These are phyloP conservation scores for Paecilomyces formosus DNA, from an alignment of 2,329 filamentous ascomycete genomes.

Conservation along the genomic window DNA sequence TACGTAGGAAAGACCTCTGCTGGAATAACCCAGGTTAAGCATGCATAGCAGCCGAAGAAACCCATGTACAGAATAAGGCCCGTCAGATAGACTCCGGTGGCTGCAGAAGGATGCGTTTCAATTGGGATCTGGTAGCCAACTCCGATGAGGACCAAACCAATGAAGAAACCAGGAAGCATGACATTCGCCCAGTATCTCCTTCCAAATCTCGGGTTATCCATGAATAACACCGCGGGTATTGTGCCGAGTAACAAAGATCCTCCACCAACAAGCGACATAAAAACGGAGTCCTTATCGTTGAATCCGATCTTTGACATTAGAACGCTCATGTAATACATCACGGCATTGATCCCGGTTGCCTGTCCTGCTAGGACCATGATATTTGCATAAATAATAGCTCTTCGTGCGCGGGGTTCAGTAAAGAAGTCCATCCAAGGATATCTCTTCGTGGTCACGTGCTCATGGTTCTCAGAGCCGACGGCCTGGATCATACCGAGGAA, in stretches of 20 bases:
- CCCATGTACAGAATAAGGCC: conserved; percentile 56
- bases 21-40: conserved; percentile 59
- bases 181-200: conserved; percentile 67
- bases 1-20: conserved; percentile 67
- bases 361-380: conserved; percentile 65
- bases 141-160: conserved; percentile 61
- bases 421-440: conserved; percentile 69
- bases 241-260: conserved; percentile 60
- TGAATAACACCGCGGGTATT: conserved; percentile 60
- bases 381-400: conserved; percentile 60
- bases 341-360: conserved; percentile 62
- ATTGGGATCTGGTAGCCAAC: conserved; percentile 52
- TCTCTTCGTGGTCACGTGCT: conserved; percentile 46
- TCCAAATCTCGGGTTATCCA: conserved; percentile 58
- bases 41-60: conserved; percentile 61
- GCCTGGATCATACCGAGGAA: conserved; percentile 66
- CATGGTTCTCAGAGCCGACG: conserved; percentile 50
- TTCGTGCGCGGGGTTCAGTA: conserved; percentile 59
- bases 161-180: conserved; percentile 65
- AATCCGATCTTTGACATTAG: conserved; percentile 65
- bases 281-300: conserved; percentile 53
- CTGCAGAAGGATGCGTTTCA: conserved; percentile 38
- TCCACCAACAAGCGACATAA: conserved; percentile 69
- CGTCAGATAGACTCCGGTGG: conserved; percentile 56
- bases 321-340: conserved; percentile 65